Percentiles rank a stretch among this genome's conserved stretches.
Conservation (phyloP, 495 filamentous ascomycete genomes). For the Aspergillus incahuasiensis region DNA sequence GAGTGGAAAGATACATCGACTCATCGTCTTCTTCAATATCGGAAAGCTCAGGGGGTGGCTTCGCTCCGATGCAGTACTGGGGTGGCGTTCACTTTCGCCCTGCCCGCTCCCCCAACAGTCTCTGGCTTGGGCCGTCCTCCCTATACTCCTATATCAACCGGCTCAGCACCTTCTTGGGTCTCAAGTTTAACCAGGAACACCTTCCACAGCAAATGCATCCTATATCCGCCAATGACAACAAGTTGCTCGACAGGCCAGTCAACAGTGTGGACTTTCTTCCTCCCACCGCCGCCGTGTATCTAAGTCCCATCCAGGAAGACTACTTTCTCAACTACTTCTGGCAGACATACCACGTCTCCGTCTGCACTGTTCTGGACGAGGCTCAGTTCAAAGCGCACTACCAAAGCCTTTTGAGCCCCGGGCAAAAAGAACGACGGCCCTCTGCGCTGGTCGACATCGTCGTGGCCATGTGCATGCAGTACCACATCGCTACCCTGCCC, state of each 20-base stretch:
- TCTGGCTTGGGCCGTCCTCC: constrained; percentile 5
- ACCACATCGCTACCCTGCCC: constrained; percentile 9
- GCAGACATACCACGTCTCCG: constrained; percentile 38
- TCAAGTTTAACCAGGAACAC: background rate
- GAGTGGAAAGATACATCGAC: background rate
- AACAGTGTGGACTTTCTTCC: background rate
- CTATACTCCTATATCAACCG: constrained; percentile 2
- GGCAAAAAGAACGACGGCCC: constrained; percentile 20
- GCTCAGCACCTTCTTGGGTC: background rate
- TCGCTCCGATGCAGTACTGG: constrained; percentile 5
- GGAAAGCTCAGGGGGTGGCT: no score
- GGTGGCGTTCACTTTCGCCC: constrained; percentile 1
- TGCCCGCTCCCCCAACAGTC: constrained; percentile 1
- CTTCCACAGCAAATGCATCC: background rate
- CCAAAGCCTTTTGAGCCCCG: constrained; percentile 37
- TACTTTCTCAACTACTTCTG: constrained; percentile 46
- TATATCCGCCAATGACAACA: constrained; percentile 7
- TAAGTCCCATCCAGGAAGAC: constrained; percentile 38
- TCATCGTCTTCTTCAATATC: background rate
- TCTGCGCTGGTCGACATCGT: constrained; percentile 46
- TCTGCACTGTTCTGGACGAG: constrained; percentile 38
- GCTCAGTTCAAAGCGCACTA: constrained; percentile 41
- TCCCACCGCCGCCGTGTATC: constrained; percentile 3
- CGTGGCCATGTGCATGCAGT: constrained; percentile 48
- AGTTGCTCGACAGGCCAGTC: background rate